Base-by-base conservation (phyloP, 768 basidiomycete genomes). In the Pleurotus tuber-regium region DNA sequence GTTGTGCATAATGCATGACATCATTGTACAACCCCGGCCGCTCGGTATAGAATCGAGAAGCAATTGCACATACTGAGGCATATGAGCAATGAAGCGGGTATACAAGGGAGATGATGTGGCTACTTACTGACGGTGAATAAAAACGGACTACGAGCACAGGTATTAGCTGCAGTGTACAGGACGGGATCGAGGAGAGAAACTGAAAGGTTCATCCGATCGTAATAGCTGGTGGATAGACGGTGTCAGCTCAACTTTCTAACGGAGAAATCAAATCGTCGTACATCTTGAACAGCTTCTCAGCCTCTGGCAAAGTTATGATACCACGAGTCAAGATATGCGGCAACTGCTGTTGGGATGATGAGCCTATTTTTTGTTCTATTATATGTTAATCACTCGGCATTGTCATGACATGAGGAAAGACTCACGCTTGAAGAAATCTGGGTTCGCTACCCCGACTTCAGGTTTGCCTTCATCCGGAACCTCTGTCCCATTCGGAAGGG, bases 41-140 rank as follows among this genome's bases (percentile, higher is more conserved):
- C 41, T 83, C 79, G 1, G 75, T 62, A 61, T 91, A 89, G 66
- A 87, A 93, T 52, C 92, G 76, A 10, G 92, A 92, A 4, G 93
- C 83, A 51, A 94, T 81, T 2, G 90, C 92, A 63, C 93, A 96
- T 33, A 97, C 89, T 90, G 61, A 24, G 18, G 56, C 28, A 46
- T 31, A 48, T 35, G 9, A 26, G 42, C 19, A 43, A 49, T 5
- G n/a, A n/a, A 12, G 26, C 4, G 12, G n/a, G 23, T n/a, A 19
- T 5, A 23, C 26, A 9, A 16, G 28, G 26, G n/a, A 44, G 24
- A 21, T 16, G 25, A 39, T 16, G 31, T 33, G 16, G 12, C 40
- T 57, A 82, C 84, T 79, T 59, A 92, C 89, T 81, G 52, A 92
- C 90, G 26, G 94, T 95, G 68, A 96, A 93, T 30, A 98, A 66